Percentiles rank a stretch among this genome's conserved stretches.
Conservation (phyloP, 2,329 filamentous ascomycete species). For the Tolypocladium amazonense region DNA sequence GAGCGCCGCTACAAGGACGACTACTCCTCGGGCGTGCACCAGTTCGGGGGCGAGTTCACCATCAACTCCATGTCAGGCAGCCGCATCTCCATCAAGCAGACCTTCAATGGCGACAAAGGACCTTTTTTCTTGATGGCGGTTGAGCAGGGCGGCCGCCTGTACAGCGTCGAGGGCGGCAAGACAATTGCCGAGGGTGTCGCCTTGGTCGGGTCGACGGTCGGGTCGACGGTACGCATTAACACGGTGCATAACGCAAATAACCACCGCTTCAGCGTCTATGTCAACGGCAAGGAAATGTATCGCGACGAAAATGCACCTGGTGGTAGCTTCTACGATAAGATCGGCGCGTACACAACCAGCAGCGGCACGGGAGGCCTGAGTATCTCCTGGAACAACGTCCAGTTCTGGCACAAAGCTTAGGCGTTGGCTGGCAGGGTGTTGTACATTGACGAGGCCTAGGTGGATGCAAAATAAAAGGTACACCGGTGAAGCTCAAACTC, state of each 20-base stretch:
- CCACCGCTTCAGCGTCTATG: conserved; percentile 11
- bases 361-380: conserved; percentile 8
- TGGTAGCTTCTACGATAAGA: conserved; percentile 15
- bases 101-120: conserved; percentile 10
- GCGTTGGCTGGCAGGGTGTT: background rate
- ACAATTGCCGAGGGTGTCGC: conserved; percentile 9
- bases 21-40: conserved; percentile 9
- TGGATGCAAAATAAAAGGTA: no score
- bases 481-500: no score
- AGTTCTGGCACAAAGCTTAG: conserved; percentile 7
- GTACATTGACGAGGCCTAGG: no score
- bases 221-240: conserved; percentile 11
- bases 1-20: conserved; percentile 11
- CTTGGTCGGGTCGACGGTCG: conserved; percentile 7
- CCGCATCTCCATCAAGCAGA: conserved; percentile 13
- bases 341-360: conserved; percentile 14
- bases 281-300: conserved; percentile 11
- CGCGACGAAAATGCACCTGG: conserved; percentile 8
- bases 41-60: conserved; percentile 13
- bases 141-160: conserved; percentile 7
- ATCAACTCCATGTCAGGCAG: conserved; percentile 12
- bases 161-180: conserved; percentile 11
- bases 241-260: conserved; percentile 11
- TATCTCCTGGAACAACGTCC: conserved; percentile 10
- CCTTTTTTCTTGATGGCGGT: conserved; percentile 12